These are phyloP conservation scores for Magnaporthiopsis rhizophila DNA, from an alignment of 2,329 filamentous ascomycete genomes.

Conservation along the genomic window DNA sequence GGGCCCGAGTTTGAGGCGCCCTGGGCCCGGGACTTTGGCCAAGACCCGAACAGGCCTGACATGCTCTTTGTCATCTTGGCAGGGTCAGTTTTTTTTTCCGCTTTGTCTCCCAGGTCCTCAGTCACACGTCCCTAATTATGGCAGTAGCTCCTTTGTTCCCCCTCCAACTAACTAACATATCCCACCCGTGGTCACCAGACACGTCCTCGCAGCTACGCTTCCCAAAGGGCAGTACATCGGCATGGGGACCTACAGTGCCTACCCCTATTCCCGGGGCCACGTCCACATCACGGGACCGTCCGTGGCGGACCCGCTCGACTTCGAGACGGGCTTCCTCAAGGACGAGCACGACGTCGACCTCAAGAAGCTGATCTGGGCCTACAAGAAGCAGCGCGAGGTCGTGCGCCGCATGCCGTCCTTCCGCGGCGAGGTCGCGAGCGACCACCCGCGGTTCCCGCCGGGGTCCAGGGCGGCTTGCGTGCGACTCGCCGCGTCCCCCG, in stretches of 20 bases:
- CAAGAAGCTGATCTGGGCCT: slow-evolving; percentile 44
- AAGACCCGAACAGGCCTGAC: slow-evolving; percentile 12
- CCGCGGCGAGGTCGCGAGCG: slow-evolving; percentile 18
- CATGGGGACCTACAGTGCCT: slow-evolving; percentile 43
- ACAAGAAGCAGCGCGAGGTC: slow-evolving; percentile 40
- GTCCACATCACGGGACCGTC: slow-evolving; percentile 41
- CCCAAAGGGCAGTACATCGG: slow-evolving; percentile 38
- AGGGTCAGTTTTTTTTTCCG: slow-evolving; percentile 17
- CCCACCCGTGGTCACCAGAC: neutral
- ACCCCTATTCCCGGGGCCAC: slow-evolving; percentile 51
- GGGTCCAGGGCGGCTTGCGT: slow-evolving; percentile 11
- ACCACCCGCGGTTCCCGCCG: slow-evolving; percentile 17
- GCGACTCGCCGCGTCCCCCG: slow-evolving; percentile 11
- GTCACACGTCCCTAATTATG: too few species aligned
- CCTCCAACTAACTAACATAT: slow-evolving; percentile 2
- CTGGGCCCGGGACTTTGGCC: slow-evolving; percentile 42
- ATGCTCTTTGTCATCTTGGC: slow-evolving; percentile 14
- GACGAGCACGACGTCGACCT: slow-evolving; percentile 36
- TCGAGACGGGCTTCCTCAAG: slow-evolving; percentile 43
- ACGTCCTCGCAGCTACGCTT: slow-evolving; percentile 10
- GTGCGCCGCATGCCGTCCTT: slow-evolving; percentile 35
- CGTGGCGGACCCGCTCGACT: slow-evolving; percentile 33
- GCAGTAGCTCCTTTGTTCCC: too few species aligned
- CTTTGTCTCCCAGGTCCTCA: slow-evolving; percentile 2
- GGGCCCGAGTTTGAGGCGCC: slow-evolving; percentile 39